Base-by-base conservation (phyloP, 495 filamentous ascomycete species). In the Penicillium flavigenum region DNA sequence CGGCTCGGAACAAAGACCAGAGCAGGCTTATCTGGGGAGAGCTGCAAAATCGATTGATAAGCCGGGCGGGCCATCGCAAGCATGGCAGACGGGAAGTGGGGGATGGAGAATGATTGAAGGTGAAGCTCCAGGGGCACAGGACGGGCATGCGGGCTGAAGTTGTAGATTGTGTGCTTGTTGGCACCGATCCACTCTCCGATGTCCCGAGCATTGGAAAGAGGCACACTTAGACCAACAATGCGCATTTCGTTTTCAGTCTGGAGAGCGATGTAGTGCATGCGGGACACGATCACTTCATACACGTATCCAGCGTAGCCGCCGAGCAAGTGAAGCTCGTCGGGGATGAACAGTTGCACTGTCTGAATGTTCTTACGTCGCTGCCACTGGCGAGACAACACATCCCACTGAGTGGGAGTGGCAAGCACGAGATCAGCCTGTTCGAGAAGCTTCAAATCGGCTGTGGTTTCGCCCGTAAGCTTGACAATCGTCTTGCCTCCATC, bases 141-240 rank as follows among this genome's bases (percentile, higher is more conserved):
- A 22, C 94, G 86, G 54, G 91, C 85, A 64, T 92, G 86, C 4
- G 94, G 94, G 64, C 91, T 96, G 80, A 99, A 99, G 74, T 98
- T 99, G 80, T 89, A 98, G 56, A 96, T 95, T 34, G 91, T 96
- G 68, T 99, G 95, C 77, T 96, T 98, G 57, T 86, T 93, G n/a
- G 94, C 95, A 56, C 95, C 95, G 62, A 98, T 96, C 94, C 94
- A 99, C 73, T 98, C 95, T 44, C 95, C 92, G 57, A 98, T 83
- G 67, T 98, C 94, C 42, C 92, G 85, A 39, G 94, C 76, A 70
- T 96, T 98, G 12, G 94, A 87, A 26, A 99, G 81, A 17, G 93
- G 92, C 42, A 96, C 95, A 70, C 91, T 95, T 53, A 99, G 76
- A 8, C 92, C 94, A 54, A 98, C 77, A 38, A 98, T 90, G 29